Evolutionary conservation across 495 filamentous ascomycete genomes (phyloP), one percentile per base, ranked within the genome.

Genomic region (Jackrogersella multiformis): DNA sequence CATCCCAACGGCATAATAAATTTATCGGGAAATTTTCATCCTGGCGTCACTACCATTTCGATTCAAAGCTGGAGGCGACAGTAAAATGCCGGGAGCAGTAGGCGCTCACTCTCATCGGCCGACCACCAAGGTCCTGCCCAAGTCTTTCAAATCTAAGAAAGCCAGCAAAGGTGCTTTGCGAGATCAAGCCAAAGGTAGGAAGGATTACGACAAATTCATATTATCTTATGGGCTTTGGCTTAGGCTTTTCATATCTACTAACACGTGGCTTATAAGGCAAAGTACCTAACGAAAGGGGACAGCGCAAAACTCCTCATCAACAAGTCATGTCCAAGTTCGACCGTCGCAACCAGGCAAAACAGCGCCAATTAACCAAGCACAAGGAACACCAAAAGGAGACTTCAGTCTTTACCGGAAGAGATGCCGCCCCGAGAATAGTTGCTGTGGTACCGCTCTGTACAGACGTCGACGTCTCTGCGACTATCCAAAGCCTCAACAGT

Each of bases 311-410:
- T 39, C 90, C 90, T 61, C 92, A 97, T 76, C 96, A 98, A 74
- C 92, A 97, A 79, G 84, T 96, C 75, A 96, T 96, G 92, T 96
- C 94, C 34, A 99, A 97, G 79, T 81, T 99, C 76, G 92, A 96
- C 79, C 90, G 95, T 32, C 86, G 91, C 71, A 97, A 99, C 78
- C 92, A 94, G 80, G 90, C 91, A 45, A 92, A 92, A 70, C 95
- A 99, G 80, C 86, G 87, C 73, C 90, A 93, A 66, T 83, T 86
- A 65, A 78, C 85, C 66, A 97, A 97, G 78, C 88, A 93, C 60
- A 87, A 87, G 62, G 91, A 95, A 69, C 89, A 92, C 71, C 80
- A 86, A 46, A 89, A 88, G 42, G 88, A 90, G 32, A 86, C 84
- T 0, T 93, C 87, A 41, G 80, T 99, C 8, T 99, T 99, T 70